Evolutionary conservation across 2,329 filamentous ascomycete genomes (phyloP).

Genomic region (Colletotrichum liriopes): DNA sequence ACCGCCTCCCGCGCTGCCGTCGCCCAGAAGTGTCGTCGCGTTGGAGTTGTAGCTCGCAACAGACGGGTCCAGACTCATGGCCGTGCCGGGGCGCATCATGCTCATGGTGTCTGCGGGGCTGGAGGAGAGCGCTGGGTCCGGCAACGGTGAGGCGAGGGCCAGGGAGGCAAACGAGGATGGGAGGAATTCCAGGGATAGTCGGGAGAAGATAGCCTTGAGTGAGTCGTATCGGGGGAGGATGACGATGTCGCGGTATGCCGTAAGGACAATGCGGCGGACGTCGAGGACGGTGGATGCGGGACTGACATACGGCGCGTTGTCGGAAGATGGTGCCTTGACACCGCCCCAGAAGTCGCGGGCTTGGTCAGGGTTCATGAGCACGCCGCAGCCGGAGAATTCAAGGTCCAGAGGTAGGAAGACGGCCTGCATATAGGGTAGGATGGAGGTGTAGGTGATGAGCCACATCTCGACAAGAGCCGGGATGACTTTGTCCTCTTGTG

Average conservation of each 20-base stretch:
- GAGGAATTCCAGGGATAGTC: conserved; percentile 86
- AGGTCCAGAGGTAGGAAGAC: conserved; percentile 94
- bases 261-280: conserved; percentile 89
- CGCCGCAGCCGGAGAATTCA: conserved; percentile 89
- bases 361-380: conserved; percentile 83
- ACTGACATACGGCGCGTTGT: conserved; percentile 59
- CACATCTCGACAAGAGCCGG: conserved; percentile 93
- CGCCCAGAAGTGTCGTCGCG: conserved; percentile 84
- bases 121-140: conserved; percentile 64
- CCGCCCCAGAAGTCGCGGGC: conserved; percentile 93
- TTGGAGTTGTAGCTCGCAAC: conserved; percentile 86
- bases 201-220: conserved; percentile 90
- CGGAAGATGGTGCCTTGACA: conserved; percentile 63
- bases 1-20: conserved; percentile 66
- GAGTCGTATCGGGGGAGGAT: conserved; percentile 91
- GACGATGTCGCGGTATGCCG: conserved; percentile 89
- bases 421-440: conserved; percentile 94
- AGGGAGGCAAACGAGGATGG: conserved; percentile 68
- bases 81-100: conserved; percentile 77
- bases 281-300: conserved; percentile 76
- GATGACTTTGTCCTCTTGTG: conserved; percentile 90
- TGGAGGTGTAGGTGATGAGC: conserved; percentile 91
- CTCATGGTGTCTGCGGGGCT: conserved; percentile 61
- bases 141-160: conserved; percentile 68
- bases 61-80: conserved; percentile 81